A percentile compares a stretch with the other conserved stretches of the same genome.
These are phyloP conservation scores for Hypoxylon sp. DNA, from an alignment of 2,329 filamentous ascomycete species.

Conservation along the genomic window DNA sequence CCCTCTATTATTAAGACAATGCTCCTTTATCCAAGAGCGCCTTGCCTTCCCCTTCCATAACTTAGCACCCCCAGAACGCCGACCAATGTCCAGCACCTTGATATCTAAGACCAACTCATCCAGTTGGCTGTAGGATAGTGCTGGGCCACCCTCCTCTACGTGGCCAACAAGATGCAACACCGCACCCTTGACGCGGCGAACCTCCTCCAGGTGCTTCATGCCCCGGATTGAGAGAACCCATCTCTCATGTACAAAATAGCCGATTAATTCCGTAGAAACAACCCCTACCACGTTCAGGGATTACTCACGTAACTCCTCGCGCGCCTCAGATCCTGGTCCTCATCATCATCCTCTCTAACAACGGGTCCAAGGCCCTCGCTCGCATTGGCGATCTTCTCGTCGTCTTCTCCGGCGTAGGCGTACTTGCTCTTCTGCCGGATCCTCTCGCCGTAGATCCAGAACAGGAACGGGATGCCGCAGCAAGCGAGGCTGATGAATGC, in stretches of 20 bases:
- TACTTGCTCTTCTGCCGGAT: slow-evolving; percentile 80
- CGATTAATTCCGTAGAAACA: neutral
- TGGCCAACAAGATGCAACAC: slow-evolving; percentile 2
- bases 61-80: neutral
- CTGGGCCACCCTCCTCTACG: neutral
- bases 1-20: slow-evolving; percentile 16
- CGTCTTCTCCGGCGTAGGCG: slow-evolving; percentile 76
- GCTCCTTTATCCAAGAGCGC: slow-evolving; percentile 11
- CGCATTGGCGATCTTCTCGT: slow-evolving; percentile 55
- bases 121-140: neutral
- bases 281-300: slow-evolving; percentile 53
- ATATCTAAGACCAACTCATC: neutral
- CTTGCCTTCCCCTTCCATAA: slow-evolving; percentile 10
- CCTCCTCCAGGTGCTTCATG: neutral
- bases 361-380: slow-evolving; percentile 52
- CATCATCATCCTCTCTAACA: slow-evolving; percentile 54
- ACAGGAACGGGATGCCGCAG: slow-evolving; percentile 86
- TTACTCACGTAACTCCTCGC: slow-evolving; percentile 65
- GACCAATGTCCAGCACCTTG: slow-evolving; percentile 8
- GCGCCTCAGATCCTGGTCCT: slow-evolving; percentile 59
- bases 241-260: neutral
- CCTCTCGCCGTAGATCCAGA: slow-evolving; percentile 81
- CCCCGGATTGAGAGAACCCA: neutral
- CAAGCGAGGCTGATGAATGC: slow-evolving; percentile 83
- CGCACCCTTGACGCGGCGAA: slow-evolving; percentile 8